Percentiles rank a stretch among this genome's conserved stretches.
Conservation (phyloP, 2,329 filamentous ascomycete species). For the Didymella arachidicola region DNA sequence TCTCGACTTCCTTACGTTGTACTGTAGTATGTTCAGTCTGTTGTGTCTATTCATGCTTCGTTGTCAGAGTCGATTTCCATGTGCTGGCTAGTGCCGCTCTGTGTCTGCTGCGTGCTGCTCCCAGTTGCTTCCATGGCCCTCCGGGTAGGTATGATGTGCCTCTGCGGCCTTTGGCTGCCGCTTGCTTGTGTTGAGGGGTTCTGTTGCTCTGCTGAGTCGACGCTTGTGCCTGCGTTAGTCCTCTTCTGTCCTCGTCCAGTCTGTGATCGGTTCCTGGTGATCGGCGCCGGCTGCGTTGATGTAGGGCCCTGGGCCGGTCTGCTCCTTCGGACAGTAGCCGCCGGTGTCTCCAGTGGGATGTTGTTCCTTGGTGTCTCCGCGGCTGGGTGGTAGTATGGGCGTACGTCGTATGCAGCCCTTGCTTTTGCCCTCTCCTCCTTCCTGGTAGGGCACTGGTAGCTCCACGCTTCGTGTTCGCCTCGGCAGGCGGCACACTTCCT, state of each 20-base stretch:
- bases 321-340: neutral
- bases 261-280: neutral
- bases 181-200: neutral
- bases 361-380: neutral
- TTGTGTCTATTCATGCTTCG: too few species aligned
- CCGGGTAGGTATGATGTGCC: too few species aligned
- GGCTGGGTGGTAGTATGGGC: neutral
- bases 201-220: neutral
- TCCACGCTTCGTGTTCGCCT: too few species aligned
- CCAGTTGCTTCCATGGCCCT: too few species aligned
- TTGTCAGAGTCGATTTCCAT: too few species aligned
- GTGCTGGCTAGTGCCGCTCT: too few species aligned
- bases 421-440: too few species aligned
- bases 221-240: neutral
- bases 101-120: too few species aligned
- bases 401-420: too few species aligned
- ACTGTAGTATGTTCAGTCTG: conserved; percentile 31
- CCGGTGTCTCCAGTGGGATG: too few species aligned
- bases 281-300: neutral
- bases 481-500: too few species aligned
- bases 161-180: neutral
- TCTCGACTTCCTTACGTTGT: conserved; percentile 31
- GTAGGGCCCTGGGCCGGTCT: neutral
- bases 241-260: neutral
- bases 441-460: too few species aligned